Evolutionary conservation across 768 basidiomycete genomes (phyloP), one percentile per base, ranked within the genome.

Genomic region (Tulasnella sp.): DNA sequence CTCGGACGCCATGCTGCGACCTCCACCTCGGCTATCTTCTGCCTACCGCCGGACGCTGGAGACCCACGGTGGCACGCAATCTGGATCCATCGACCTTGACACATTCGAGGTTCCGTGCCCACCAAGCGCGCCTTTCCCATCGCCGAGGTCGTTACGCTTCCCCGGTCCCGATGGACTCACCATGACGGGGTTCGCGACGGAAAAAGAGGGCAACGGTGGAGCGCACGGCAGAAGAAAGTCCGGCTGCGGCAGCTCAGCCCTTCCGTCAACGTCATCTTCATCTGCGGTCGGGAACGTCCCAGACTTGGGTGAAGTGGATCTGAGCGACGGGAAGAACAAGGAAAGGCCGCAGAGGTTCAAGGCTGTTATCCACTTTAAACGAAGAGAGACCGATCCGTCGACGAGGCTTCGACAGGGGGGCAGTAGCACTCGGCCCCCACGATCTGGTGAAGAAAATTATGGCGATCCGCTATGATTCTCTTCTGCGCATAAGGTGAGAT

Each of bases 311-410:
- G 77, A 42, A 37, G 70, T 77, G 29, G 77, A 77, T 35, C 69
- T 77, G 10, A 42, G 26, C 37, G 77, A 77, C 69, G 77, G 77
- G 18, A 70, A 72, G 77, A 77, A 77, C 67, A 26, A 37, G 11
- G 77, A 77, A 35, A 39, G 77, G 37, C 77, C 77, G 26, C 77
- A 77, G 70, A 40, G 69, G 69, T 77, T 77, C 77, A 77, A 77
- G 70, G 77, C 77, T 35, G 44, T 72, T 35, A 77, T 77, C 20
- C 75, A 75, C 26, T 75, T 51, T 18, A 75, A 75, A 39, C 42
- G 57, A 20, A 75, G 57, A 37, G 75, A 39, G 13, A 75, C n/a
- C 10, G 46, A 15, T 35, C 13, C 70, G 37, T 39, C 70, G 10
- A 13, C 23, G 3, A 16, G 61, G n/a, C 13, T 13, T 67, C 61